These are phyloP conservation scores for Hydnomerulius pinastri DNA, from an alignment of 768 basidiomycete genomes.

Conservation along the genomic window DNA sequence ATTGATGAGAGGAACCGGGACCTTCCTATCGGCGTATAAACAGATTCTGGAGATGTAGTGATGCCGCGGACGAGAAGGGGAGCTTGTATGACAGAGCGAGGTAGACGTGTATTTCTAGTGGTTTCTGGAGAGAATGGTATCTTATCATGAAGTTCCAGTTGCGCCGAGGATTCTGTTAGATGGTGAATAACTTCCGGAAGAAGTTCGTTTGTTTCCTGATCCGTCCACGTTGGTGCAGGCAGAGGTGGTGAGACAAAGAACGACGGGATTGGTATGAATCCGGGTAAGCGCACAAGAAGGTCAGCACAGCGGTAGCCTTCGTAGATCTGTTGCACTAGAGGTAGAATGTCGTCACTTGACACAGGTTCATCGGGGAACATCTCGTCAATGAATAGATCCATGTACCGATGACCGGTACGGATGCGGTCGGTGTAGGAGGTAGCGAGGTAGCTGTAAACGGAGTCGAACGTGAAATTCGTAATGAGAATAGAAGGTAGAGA, in stretches of 20 bases:
- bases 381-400: conserved; percentile 13
- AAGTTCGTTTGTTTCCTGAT: conserved; percentile 48
- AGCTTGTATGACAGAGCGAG: conserved; percentile 47
- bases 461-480: conserved; percentile 86
- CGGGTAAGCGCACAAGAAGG: conserved; percentile 69
- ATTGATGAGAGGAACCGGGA: conserved; percentile 52
- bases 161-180: conserved; percentile 36
- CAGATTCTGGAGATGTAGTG: conserved; percentile 31
- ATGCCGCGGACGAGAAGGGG: conserved; percentile 75
- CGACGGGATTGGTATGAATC: conserved; percentile 75
- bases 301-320: conserved; percentile 72
- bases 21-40: conserved; percentile 59
- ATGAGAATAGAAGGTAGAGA: conserved; percentile 71
- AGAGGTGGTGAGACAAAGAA: conserved; percentile 55
- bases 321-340: conserved; percentile 65
- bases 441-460: conserved; percentile 76
- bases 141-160: conserved; percentile 40
- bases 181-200: conserved; percentile 43
- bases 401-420: background rate
- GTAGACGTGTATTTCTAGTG: conserved; percentile 19
- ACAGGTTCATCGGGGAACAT: conserved; percentile 58
- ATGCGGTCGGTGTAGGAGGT: conserved; percentile 31
- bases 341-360: conserved; percentile 46
- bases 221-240: conserved; percentile 67
- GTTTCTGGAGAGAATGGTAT: conserved; percentile 38